phyloP scores from a whole-genome alignment of 306 rosid genomes.

The Chamaecrista fasciculata region DNA sequence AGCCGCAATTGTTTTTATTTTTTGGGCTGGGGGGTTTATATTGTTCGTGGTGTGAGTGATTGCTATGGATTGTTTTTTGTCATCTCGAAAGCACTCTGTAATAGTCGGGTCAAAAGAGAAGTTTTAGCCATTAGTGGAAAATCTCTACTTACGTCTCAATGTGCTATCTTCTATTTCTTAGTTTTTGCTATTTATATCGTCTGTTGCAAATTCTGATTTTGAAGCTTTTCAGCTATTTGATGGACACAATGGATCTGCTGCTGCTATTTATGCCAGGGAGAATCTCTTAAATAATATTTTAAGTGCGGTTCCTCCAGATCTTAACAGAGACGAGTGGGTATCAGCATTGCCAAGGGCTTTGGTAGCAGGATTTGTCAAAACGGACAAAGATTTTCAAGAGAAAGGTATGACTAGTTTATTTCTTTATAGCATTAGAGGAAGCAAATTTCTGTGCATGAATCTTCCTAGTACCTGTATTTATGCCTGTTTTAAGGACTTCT shows the following conservation, averaged over 20 bases:
- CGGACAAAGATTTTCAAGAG: constrained; percentile 89
- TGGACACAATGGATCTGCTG: constrained; percentile 99
- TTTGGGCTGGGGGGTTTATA: background rate
- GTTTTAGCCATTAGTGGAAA: background rate
- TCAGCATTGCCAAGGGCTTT: constrained; percentile 96
- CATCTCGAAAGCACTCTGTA: background rate
- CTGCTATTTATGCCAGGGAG: constrained; percentile 94
- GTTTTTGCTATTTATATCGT: background rate
- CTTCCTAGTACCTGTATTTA: constrained; percentile 19
- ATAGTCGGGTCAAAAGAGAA: constrained; percentile 13
- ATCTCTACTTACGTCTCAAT: constrained; percentile 2
- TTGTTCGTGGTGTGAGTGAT: background rate
- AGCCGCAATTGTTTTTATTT: too few relatives aligned
- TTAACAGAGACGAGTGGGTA: constrained; percentile 92
- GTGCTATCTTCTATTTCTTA: background rate
- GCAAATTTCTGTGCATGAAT: background rate
- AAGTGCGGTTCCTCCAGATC: constrained; percentile 81
- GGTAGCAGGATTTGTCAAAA: constrained; percentile 98
- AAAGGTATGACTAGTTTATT: constrained; percentile 50
- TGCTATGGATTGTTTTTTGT: constrained; percentile 5
- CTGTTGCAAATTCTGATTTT: constrained; percentile 33
- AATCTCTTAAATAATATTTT: constrained; percentile 79
- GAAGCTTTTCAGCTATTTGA: constrained; percentile 81
- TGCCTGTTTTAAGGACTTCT: background rate
- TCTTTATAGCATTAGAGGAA: constrained; percentile 1